Conservation (phyloP, 2,329 filamentous ascomycete genomes). For the Tolypocladium inflatum region DNA sequence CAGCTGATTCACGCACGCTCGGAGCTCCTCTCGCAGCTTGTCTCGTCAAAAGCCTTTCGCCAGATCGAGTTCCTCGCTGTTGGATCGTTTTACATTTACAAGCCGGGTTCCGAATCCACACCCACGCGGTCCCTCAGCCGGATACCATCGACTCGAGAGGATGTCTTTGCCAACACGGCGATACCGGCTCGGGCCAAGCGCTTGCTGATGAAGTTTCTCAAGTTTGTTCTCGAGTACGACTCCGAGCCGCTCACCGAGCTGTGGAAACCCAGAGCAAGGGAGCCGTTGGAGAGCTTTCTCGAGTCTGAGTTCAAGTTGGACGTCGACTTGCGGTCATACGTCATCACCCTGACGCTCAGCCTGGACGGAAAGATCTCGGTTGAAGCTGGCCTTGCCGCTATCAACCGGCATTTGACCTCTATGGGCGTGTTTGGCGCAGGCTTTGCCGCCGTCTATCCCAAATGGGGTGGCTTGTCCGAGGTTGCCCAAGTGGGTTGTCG, state of each 20-base stretch:
- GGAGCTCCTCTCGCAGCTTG: constrained; percentile 64
- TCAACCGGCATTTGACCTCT: constrained; percentile 73
- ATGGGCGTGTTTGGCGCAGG: constrained; percentile 82
- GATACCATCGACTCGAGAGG: constrained; percentile 83
- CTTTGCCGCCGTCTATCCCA: constrained; percentile 82
- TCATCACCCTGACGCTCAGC: constrained; percentile 63
- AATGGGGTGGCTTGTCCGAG: constrained; percentile 87
- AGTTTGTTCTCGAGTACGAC: constrained; percentile 70
- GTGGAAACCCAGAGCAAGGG: constrained; percentile 49
- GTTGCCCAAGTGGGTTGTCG: constrained; percentile 87
- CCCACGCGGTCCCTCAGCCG: constrained; percentile 42
- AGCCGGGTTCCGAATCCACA: constrained; percentile 20
- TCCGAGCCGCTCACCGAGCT: constrained; percentile 40
- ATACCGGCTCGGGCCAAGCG: constrained; percentile 78
- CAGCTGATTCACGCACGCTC: constrained; percentile 82
- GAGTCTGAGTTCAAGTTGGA: constrained; percentile 58
- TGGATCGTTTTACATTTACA: constrained; percentile 81
- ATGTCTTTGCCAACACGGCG: constrained; percentile 71
- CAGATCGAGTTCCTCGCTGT: constrained; percentile 92
- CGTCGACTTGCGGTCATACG: constrained; percentile 50
- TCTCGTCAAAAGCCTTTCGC: constrained; percentile 80
- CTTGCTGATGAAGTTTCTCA: constrained; percentile 84
- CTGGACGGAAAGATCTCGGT: constrained; percentile 54
- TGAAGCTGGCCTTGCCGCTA: constrained; percentile 57
- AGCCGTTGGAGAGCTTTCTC: constrained; percentile 50